Evolutionary conservation across 1,284 basidiomycete genomes (phyloP), one percentile per base, ranked within the genome.

Genomic region (Rhodotorula glutinis): DNA sequence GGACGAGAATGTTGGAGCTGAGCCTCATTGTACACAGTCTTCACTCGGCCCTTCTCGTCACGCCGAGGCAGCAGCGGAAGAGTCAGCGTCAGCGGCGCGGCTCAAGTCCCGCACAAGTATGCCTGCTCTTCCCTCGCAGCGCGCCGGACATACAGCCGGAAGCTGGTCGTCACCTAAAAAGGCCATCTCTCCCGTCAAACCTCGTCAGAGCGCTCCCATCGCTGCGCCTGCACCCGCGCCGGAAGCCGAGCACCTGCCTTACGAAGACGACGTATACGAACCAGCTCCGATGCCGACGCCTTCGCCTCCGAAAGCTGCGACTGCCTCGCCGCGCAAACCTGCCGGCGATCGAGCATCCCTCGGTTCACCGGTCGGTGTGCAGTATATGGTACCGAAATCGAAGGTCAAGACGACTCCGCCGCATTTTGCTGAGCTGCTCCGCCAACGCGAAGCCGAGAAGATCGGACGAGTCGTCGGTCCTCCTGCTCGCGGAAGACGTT

Each of bases 311-410:
- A 51, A 33, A 33, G 33, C 53, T 21, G n/a, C 21, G 19, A 11
- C 38, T 10, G 10, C 38, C 53, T 33, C 29, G 38, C 23, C 47
- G 8, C 30, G 44, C 46, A 58, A 38, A 30, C 19, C 23, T 10
- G 23, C 21, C 19, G 23, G 21, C 23, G 14, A 23, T 23, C 17
- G 43, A 21, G n/a, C 44, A 7, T 33, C 49, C 11, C 29, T 59
- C 47, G 25, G 44, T 17, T 7, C 43, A 41, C 63, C 25, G 49
- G 25, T 58, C 51, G 67, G 65, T 1, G 38, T 40, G n/a, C 65
- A 65, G 59, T 70, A 40, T 49, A 72, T 72, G 71, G 65, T 60
- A 2, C 68, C 68, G 8, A 40, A 58, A 3, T 43, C 62, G 1
- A 38, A 53, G 33, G 53, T 70, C 54, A 70, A 66, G 61, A 62